Evolutionary conservation across 306 rosid species (phyloP), one percentile per base, ranked within the genome.

Genomic region (Cicer chorassanicum): DNA sequence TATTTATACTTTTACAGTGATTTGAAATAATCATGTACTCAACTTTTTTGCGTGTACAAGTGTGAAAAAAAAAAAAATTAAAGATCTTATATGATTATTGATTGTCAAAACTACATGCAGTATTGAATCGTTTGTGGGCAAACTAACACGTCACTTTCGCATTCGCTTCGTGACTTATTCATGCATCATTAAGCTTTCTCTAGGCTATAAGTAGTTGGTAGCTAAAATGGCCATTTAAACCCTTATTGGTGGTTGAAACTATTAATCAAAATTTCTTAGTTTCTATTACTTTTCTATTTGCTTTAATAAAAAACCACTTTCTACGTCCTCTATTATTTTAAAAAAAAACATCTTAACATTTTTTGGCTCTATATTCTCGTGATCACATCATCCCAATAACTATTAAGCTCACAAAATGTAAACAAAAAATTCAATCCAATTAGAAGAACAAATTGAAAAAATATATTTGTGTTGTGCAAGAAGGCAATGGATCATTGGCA

Each of bases 221-320:
- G 84, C 46, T 81, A 54, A 81, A 81, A 81, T 50, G 73, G 54
- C 78, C 41, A 69, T 75, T 81, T 70, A 15, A 44, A 39, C 14
- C 34, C 61, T 15, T n/a, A 6, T 9, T 43, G 78, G 72, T 45
- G 18, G 81, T 81, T 81, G 55, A 42, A 53, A 53, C 59, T 19
- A 54, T 45, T 43, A 62, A 81, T 70, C 81, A 69, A 59, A 69
- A 51, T 65, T 75, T 68, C 72, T 61, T 40, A 43, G 39, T 80
- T 80, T 59, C 75, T 56, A 56, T 67, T 39, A 39, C 72, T 29
- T 70, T 61, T 61, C 70, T 61, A 19, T 61, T 69, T 61, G 18
- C 44, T 38, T 46, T 69, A 15, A 13, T 18, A 29, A 29, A 29
- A 29, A 29, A 56, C 48, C 8, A 56, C 75, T 73, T 73, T 66